Conservation (phyloP, 345 rosid species). For the Angophora floribunda region DNA sequence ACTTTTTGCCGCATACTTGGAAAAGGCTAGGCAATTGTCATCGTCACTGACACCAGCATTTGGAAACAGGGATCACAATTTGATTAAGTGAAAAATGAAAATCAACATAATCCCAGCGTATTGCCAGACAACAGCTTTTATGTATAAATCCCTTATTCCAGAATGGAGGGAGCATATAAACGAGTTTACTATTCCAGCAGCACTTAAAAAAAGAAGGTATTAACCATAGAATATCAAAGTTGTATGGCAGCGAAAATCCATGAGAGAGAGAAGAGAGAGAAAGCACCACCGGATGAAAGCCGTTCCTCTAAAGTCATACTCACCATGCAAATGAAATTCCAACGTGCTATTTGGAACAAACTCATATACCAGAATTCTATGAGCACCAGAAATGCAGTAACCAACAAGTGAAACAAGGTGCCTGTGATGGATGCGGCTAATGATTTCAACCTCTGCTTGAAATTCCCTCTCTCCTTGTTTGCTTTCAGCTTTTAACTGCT, state of each 20-base stretch:
- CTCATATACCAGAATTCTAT: constrained; percentile 61
- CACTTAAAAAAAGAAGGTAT: not conserved
- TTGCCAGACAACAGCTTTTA: not conserved
- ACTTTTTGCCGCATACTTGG: not conserved
- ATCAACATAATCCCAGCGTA: not conserved
- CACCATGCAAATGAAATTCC: constrained; percentile 61
- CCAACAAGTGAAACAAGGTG: constrained; percentile 61
- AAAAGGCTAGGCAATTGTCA: not conserved
- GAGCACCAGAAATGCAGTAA: constrained; percentile 39
- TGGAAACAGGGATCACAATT: not conserved
- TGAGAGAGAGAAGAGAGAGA: not conserved
- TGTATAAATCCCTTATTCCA: not conserved
- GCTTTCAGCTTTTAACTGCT: constrained; percentile 50
- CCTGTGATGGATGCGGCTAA: constrained; percentile 50
- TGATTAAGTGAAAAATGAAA: not conserved
- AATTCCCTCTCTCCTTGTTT: constrained; percentile 60
- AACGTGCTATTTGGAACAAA: constrained; percentile 56
- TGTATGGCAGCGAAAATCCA: not conserved
- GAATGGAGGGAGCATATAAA: not conserved
- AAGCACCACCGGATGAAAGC: not conserved
- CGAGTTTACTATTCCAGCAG: not conserved
- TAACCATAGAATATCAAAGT: not conserved
- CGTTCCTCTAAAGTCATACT: not conserved
- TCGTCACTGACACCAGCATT: not conserved
- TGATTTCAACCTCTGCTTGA: constrained; percentile 51